phyloP scores from a whole-genome alignment of 2,329 filamentous ascomycete genomes.

The Fusarium sterilihyphosum region DNA sequence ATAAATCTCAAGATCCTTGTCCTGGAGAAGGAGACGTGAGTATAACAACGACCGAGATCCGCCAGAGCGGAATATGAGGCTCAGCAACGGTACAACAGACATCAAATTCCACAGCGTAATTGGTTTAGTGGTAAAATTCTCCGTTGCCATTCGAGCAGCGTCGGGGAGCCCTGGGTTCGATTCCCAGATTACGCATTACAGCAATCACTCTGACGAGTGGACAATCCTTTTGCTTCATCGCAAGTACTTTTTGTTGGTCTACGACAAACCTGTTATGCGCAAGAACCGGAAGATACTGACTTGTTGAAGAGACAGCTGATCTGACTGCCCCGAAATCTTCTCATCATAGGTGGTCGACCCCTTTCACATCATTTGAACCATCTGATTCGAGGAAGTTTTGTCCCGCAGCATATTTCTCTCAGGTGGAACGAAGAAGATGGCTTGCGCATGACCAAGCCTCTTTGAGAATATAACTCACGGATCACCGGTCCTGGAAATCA shows the following conservation, averaged over 20 bases:
- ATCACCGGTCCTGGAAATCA: conserved; percentile 5
- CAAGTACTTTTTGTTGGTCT: neutral
- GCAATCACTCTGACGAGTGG: fast-evolving
- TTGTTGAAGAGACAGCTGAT: neutral
- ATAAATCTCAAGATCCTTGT: conserved; percentile 12
- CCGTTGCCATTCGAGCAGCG: conserved; percentile 17
- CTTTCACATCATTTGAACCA: neutral
- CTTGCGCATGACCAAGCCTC: conserved; percentile 29
- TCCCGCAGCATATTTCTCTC: neutral
- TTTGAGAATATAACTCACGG: conserved; percentile 15
- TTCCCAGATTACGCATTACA: conserved; percentile 27
- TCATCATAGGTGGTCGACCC: neutral
- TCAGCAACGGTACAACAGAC: fast-evolving
- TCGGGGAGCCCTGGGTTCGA: conserved; percentile 31
- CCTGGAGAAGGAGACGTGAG: neutral
- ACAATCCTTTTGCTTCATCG: neutral
- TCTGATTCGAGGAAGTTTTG: conserved; percentile 7
- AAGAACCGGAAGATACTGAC: neutral
- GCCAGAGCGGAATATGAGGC: fast-evolving
- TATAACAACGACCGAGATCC: neutral
- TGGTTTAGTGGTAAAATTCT: conserved; percentile 25
- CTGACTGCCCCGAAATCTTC: neutral
- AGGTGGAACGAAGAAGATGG: neutral
- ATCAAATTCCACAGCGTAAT: neutral
- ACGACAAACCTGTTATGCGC: neutral